These are phyloP conservation scores for Malus hybrid DNA, from an alignment of 331 rosid species.

Conservation along the genomic window DNA sequence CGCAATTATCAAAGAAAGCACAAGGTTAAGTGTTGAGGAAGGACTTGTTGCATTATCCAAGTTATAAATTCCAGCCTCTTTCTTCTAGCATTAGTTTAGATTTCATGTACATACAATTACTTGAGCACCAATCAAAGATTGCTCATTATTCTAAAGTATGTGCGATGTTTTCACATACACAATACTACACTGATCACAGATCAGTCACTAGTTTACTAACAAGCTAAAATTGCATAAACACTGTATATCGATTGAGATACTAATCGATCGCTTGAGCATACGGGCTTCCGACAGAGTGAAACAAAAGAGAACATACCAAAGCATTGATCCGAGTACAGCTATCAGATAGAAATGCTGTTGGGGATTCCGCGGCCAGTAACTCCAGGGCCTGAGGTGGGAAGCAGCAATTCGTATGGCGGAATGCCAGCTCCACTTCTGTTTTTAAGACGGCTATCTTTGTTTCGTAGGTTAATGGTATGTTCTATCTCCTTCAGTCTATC, in stretches of 20 bases:
- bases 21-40: conserved; percentile 40
- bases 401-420: conserved; percentile 51
- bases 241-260: no score
- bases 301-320: no score
- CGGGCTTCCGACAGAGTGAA: no score
- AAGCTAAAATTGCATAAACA: not conserved
- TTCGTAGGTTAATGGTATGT: conserved; percentile 58
- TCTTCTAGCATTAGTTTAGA: no score
- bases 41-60: conserved; percentile 15
- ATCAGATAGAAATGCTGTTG: conserved; percentile 46
- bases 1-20: no score
- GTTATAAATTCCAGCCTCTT: no score
- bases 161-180: not conserved
- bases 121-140: not conserved
- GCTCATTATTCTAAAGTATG: not conserved
- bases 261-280: no score
- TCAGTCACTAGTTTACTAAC: not conserved
- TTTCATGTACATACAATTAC: not conserved
- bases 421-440: conserved; percentile 58
- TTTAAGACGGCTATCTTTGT: conserved; percentile 48
- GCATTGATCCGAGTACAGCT: not conserved
- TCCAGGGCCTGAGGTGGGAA: conserved; percentile 49
- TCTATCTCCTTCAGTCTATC: conserved; percentile 64
- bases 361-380: conserved; percentile 94
- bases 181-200: not conserved